These are phyloP conservation scores for Ogataea neopini DNA, from an alignment of 805 yeast genomes.

Conservation along the genomic window DNA sequence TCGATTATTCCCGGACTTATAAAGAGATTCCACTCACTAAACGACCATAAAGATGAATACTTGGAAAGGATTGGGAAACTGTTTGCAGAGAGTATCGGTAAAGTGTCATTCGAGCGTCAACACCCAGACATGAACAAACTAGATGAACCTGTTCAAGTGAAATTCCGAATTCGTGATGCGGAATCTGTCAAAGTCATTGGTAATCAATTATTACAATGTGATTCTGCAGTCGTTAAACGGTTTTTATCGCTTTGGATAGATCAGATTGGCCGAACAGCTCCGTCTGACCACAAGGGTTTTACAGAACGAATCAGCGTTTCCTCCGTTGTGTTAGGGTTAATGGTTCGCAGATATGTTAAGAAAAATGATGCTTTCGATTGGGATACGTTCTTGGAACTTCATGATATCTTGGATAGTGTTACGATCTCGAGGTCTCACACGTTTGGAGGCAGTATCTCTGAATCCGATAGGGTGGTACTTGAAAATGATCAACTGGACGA, in stretches of 20 bases:
- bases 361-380: constrained; percentile 1
- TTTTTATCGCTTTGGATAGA: constrained; percentile 5
- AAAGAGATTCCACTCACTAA: background rate
- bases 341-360: constrained; percentile 6
- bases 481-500: constrained; percentile 8
- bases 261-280: background rate
- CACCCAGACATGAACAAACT: background rate
- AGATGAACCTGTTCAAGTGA: background rate
- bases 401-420: constrained; percentile 8
- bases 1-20: background rate
- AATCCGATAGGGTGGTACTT: background rate
- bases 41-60: background rate
- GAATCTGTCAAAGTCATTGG: constrained; percentile 7
- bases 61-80: background rate
- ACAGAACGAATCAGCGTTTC: background rate
- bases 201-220: background rate
- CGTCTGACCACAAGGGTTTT: background rate
- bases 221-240: background rate
- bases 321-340: constrained; percentile 5
- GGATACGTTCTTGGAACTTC: constrained; percentile 7
- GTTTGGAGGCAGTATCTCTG: background rate
- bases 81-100: background rate
- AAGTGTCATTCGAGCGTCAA: background rate
- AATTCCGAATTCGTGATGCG: background rate
- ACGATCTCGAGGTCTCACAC: constrained; percentile 8